Evolutionary conservation across 495 filamentous ascomycete species (phyloP).

Genomic region (Penicillium ochrochloron): DNA sequence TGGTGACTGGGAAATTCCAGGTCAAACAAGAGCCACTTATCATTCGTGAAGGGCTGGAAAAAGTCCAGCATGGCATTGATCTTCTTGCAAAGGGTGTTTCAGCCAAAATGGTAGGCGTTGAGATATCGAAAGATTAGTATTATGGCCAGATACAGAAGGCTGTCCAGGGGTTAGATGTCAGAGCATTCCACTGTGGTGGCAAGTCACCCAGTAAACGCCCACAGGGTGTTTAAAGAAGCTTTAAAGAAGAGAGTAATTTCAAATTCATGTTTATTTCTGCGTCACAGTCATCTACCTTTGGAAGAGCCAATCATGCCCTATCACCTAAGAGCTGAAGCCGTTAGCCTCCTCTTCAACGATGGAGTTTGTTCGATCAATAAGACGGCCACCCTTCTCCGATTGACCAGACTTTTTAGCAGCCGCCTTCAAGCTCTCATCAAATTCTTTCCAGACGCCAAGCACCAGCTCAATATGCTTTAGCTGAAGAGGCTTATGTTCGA

Average conservation of each 20-base stretch:
- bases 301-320: background rate
- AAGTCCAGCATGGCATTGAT: conserved; percentile 45
- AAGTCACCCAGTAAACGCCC: too few species aligned
- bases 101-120: conserved; percentile 34
- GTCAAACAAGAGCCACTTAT: conserved; percentile 40
- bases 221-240: too few species aligned
- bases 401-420: background rate
- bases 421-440: background rate
- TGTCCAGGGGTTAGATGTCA: background rate
- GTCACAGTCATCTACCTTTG: background rate
- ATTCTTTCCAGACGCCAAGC: background rate
- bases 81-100: conserved; percentile 39
- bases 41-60: conserved; percentile 46
- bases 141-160: background rate
- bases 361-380: background rate
- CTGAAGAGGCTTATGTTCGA: background rate
- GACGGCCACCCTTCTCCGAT: background rate
- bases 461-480: background rate
- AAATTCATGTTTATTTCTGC: too few species aligned
- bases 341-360: background rate
- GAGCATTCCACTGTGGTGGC: too few species aligned
- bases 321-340: background rate
- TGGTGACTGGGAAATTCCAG: conserved; percentile 34
- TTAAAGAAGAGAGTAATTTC: background rate
- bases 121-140: background rate